These are phyloP conservation scores for Pythium plurisporium DNA, from an alignment of 352 stramenopile species.

Conservation along the genomic window DNA sequence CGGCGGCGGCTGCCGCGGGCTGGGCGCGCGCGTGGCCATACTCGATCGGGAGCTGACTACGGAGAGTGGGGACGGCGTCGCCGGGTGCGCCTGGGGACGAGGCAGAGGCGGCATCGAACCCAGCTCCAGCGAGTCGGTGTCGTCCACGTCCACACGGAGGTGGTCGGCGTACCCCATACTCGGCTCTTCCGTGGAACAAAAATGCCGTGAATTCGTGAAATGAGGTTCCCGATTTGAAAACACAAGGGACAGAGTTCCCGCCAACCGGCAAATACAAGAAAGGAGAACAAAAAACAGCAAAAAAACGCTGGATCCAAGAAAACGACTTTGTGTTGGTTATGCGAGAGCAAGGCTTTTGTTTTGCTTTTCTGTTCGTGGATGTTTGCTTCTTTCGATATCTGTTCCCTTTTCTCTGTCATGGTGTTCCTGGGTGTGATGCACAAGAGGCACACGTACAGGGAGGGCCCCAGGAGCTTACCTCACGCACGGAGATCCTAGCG, in stretches of 20 bases:
- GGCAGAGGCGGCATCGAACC: conserved; percentile 50
- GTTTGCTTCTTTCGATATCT: not conserved
- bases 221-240: not conserved
- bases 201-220: too few relatives aligned
- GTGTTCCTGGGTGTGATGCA: not conserved
- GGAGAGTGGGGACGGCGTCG: conserved; percentile 7
- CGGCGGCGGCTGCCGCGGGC: not conserved
- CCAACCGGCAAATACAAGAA: not conserved
- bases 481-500: conserved; percentile 37
- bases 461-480: not conserved
- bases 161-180: conserved; percentile 24
- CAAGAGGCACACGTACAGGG: not conserved
- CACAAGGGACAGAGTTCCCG: not conserved
- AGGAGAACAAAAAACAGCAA: not conserved
- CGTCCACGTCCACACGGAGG: conserved; percentile 7
- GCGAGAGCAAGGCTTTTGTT: not conserved
- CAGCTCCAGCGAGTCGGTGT: conserved; percentile 23
- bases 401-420: not conserved
- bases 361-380: not conserved
- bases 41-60: conserved; percentile 3
- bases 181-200: not conserved
- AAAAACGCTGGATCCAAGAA: not conserved
- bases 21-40: not conserved
- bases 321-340: too few relatives aligned
- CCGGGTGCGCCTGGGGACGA: conserved; percentile 30